Evolutionary conservation across 805 yeast genomes (phyloP), one percentile per base, ranked within the genome.

Genomic region (Saturnispora halmiae): DNA sequence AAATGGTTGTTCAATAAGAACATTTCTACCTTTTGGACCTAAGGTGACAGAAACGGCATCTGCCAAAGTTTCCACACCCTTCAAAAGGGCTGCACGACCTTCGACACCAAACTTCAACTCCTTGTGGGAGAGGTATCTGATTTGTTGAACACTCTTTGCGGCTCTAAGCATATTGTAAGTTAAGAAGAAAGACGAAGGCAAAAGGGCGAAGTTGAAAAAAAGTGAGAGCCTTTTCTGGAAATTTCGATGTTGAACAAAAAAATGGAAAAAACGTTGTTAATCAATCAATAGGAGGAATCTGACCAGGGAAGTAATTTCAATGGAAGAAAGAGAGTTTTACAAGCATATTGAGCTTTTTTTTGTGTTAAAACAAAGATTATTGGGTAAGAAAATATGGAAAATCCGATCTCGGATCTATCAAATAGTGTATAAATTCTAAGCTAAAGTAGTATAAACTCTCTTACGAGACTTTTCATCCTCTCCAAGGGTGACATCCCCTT

Each of bases 11-110:
- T 90, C 97, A 60, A 92, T 88, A 53, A 90, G 73, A 29, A 87
- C 98, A 56, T 87, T 90, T 66, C 98, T 81, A 58, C 98, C 98
- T 65, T 88, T 88, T 55, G 98, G 98, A 40, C 98, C 98, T 47
- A 90, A 71, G 29, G 98, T 92, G 40, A 94, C 94, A 28, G 95
- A 79, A 37, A 90, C 98, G 18, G 98, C 97, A 58, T 85, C 88
- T 38, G 96, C 96, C 53, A 90, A 75, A 39, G 86, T 80, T 59
- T 87, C 92, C 42, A 94, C 97, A 66, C 98, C 98, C 59, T 76
- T 82, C 53, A 92, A 69, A 15, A 90, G 69, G 31, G 97, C 86
- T 37, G 96, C 95, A 65, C 98, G 79, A 53, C 96, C 97, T 61
- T 88, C 96, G 47, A 90, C 95, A 46, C 97, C 96, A 60, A 92